phyloP scores from a whole-genome alignment of 306 rosid species.

The Benincasa hispida region DNA sequence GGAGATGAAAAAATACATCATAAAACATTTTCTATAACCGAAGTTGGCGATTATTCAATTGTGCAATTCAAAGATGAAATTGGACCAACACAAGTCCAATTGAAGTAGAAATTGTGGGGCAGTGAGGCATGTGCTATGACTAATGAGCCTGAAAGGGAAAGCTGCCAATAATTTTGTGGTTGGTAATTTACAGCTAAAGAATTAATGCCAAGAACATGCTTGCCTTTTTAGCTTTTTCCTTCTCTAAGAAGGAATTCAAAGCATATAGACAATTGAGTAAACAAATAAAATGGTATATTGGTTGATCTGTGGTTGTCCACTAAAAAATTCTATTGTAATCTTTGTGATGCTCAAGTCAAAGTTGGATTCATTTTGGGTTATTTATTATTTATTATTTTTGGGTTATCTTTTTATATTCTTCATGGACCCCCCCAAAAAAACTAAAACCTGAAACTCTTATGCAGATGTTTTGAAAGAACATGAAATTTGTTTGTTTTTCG shows the following conservation, averaged over 20 bases:
- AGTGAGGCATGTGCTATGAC: background rate
- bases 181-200: background rate
- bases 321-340: background rate
- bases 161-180: background rate
- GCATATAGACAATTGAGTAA: background rate
- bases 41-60: background rate
- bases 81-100: background rate
- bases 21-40: background rate
- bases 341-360: background rate
- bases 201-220: background rate
- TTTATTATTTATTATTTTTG: too few relatives aligned
- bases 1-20: background rate
- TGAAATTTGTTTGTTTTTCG: too few relatives aligned
- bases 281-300: background rate
- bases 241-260: background rate
- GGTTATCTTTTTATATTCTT: background rate
- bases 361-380: background rate
- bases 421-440: too few relatives aligned
- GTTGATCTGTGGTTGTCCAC: background rate
- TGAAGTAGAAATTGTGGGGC: background rate
- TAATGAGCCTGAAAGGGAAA: background rate
- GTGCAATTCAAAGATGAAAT: background rate
- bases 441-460: too few relatives aligned
- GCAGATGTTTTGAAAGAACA: too few relatives aligned
- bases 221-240: background rate